Base-by-base conservation (phyloP, 805 yeast species). In the Ogataea naganishii region DNA sequence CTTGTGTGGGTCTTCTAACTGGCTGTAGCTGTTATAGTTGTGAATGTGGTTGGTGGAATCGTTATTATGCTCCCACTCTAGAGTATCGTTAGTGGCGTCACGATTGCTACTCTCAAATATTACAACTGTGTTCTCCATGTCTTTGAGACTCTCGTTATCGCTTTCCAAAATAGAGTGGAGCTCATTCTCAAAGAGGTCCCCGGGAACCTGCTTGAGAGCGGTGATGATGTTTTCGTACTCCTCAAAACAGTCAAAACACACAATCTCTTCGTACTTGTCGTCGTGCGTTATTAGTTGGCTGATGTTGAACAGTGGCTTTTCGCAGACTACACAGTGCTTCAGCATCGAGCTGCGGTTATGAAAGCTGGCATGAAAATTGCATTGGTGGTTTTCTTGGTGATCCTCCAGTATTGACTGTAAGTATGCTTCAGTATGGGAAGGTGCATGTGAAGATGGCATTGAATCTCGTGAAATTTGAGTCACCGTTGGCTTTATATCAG, bases 251-350 rank as follows among this genome's bases (percentile, higher is more conserved):
- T 65, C 66, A 27, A 69, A 66, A 42, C 86, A 78, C 0, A 78
- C 77, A 35, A 78, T 66, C 42, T 78, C 83, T 23, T 61, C 58
- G 37, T 39, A 58, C 7, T 40, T 39, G 5, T 34, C 35, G 12
- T 44, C 41, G 4, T 45, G 28, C 4, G 54, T 49, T 8, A 58
- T 43, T 14, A 55, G 37, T 13, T 56, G 41, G 59, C 80, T 57
- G 49, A 75, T 40, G 34, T 79, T 85, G 47, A 78, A 80, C 18
- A 80, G 48, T 11, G 85, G 82, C 31, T 66, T 69, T 22, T 77
- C 83, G 49, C 89, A 80, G 9, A 80, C 56, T n/a, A 76, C 72
- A 46, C 89, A 80, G 43, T 69, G 54, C 36, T 64, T 64, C 21
- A 69, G 47, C 20, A 51, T 33, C 10, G 39, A 26, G 18, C 36